Conservation (phyloP, 2,329 filamentous ascomycete genomes). For the Aspergillus udagawae region DNA sequence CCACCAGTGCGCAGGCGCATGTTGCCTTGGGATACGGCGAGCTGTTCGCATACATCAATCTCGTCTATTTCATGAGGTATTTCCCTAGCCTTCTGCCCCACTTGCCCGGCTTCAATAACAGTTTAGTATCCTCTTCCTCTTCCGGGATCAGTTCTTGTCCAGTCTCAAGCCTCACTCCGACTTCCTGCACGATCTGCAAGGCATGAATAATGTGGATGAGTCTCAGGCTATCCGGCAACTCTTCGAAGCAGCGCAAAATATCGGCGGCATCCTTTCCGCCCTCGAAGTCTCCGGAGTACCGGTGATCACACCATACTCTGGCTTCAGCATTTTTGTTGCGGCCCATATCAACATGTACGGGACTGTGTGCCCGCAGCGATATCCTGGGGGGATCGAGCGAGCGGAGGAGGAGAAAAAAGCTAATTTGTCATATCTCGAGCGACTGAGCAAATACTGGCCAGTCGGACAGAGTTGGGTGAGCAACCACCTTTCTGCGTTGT, state of each 20-base stretch:
- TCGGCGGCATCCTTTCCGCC: conserved; percentile 27
- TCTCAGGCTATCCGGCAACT: conserved; percentile 25
- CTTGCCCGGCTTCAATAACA: background rate
- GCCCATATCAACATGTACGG: conserved; percentile 39
- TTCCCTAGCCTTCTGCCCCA: background rate
- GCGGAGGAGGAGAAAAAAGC: conserved; percentile 29
- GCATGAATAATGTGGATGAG: conserved; percentile 11
- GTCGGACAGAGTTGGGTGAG: conserved; percentile 34
- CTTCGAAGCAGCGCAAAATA: conserved; percentile 32
- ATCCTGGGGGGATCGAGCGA: conserved; percentile 28
- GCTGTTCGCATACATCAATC: conserved; percentile 36
- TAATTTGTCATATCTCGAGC: conserved; percentile 32
- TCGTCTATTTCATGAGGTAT: conserved; percentile 37
- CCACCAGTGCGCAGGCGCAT: conserved; percentile 32
- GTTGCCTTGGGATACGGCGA: conserved; percentile 35
- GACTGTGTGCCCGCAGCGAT: conserved; percentile 29
- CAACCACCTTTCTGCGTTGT: background rate
- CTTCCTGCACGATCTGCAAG: conserved; percentile 17
- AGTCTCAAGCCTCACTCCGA: conserved; percentile 24
- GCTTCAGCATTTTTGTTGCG: conserved; percentile 36
- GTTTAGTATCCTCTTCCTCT: conserved; percentile 30
- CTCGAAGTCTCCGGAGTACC: conserved; percentile 28
- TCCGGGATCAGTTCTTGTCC: conserved; percentile 32
- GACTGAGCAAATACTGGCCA: conserved; percentile 30
- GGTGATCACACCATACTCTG: conserved; percentile 35